Conservation (phyloP, 257 asterid species). For the Misopates orontium region DNA sequence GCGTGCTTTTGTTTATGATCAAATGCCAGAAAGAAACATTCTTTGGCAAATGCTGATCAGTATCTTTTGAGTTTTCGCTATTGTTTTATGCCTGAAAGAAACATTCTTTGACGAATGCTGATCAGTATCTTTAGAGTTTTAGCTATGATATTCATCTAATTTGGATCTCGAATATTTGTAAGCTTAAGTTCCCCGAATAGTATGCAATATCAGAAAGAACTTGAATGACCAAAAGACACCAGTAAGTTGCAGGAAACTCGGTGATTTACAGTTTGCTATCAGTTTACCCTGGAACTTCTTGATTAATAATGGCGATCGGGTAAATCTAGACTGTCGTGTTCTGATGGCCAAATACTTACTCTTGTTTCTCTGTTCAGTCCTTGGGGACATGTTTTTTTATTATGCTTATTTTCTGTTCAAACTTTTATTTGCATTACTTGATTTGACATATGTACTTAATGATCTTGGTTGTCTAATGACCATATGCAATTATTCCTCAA, state of each 20-base stretch:
- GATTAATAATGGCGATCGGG: neutral
- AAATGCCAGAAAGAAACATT: neutral
- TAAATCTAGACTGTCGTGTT: neutral
- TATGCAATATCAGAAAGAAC: conserved; percentile 1
- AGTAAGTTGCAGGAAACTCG: neutral
- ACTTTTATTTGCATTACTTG: neutral
- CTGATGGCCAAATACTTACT: neutral
- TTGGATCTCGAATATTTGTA: neutral
- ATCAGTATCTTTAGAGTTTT: no score
- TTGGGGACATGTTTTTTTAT: neutral
- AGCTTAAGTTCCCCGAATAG: neutral
- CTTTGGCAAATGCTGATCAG: neutral
- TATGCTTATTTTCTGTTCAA: neutral
- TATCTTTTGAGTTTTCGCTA: neutral
- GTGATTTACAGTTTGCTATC: neutral
- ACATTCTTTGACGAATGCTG: no score
- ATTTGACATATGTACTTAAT: neutral
- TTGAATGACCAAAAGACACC: conserved; percentile 11
- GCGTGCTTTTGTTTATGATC: neutral
- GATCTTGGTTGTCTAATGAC: neutral
- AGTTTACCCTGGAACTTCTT: neutral
- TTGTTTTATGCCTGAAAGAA: no score
- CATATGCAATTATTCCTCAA: neutral
- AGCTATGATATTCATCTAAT: no score
- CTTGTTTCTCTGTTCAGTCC: conserved; percentile 2